Conservation (phyloP, 148 eudicot species). For the Beta vulgaris region DNA sequence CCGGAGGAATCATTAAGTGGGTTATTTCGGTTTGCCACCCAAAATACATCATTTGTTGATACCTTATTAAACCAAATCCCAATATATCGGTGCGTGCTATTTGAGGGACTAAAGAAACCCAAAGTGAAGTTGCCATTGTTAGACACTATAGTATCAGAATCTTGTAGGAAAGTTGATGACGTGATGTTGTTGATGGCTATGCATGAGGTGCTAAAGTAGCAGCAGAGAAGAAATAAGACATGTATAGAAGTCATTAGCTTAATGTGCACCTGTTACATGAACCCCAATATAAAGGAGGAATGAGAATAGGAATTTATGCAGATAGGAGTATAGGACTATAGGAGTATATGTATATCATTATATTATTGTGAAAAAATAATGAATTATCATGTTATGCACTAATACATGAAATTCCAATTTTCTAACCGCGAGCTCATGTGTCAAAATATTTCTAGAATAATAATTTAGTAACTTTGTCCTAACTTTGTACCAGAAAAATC, state of each 20-base stretch:
- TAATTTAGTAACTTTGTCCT: too few species aligned
- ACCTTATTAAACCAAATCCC: constrained; percentile 44
- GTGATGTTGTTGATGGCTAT: constrained; percentile 27
- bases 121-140: constrained; percentile 28
- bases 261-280: neutral
- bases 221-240: constrained; percentile 16
- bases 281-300: neutral
- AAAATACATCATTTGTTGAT: constrained; percentile 20
- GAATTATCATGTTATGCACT: too few species aligned
- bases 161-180: constrained; percentile 19
- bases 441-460: too few species aligned
- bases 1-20: constrained; percentile 46
- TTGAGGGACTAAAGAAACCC: constrained; percentile 43
- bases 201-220: constrained; percentile 9
- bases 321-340: too few species aligned
- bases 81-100: constrained; percentile 36
- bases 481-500: too few species aligned
- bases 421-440: too few species aligned
- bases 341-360: too few species aligned
- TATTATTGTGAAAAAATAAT: too few species aligned
- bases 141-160: constrained; percentile 37
- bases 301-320: too few species aligned
- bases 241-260: neutral
- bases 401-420: too few species aligned
- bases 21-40: constrained; percentile 46